phyloP scores from a whole-genome alignment of 2,329 filamentous ascomycete genomes.

The Fusarium napiforme region DNA sequence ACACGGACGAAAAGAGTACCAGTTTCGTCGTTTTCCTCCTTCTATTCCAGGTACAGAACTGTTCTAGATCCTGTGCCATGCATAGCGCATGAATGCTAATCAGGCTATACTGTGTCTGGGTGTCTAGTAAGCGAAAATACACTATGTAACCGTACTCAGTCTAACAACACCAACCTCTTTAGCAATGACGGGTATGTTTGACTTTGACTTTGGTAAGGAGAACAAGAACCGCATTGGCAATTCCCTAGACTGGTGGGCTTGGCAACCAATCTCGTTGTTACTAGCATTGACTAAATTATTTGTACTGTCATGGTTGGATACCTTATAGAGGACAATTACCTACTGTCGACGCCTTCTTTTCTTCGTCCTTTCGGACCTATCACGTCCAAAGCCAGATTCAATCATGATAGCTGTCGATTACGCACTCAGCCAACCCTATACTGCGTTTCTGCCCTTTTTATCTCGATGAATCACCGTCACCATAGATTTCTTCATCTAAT shows the following conservation, averaged over 20 bases:
- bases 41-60: slow-evolving; percentile 52
- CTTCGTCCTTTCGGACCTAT: background rate
- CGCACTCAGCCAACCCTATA: background rate
- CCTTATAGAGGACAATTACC: background rate
- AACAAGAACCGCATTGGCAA: background rate
- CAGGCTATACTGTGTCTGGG: background rate
- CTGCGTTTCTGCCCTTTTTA: background rate
- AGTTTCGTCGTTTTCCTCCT: slow-evolving; percentile 40
- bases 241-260: background rate
- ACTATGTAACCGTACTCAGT: background rate
- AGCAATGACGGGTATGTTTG: background rate
- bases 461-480: background rate
- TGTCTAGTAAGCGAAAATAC: background rate
- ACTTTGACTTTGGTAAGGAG: background rate
- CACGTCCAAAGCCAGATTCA: background rate
- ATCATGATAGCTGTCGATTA: background rate
- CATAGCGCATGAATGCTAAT: background rate
- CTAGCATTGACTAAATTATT: background rate
- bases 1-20: background rate
- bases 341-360: background rate
- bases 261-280: background rate
- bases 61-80: slow-evolving; percentile 16
- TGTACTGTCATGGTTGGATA: background rate
- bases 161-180: background rate
- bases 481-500: background rate